Evolutionary conservation across 1,284 basidiomycete genomes (phyloP).

Genomic region (Microbotryum scabiosae): DNA sequence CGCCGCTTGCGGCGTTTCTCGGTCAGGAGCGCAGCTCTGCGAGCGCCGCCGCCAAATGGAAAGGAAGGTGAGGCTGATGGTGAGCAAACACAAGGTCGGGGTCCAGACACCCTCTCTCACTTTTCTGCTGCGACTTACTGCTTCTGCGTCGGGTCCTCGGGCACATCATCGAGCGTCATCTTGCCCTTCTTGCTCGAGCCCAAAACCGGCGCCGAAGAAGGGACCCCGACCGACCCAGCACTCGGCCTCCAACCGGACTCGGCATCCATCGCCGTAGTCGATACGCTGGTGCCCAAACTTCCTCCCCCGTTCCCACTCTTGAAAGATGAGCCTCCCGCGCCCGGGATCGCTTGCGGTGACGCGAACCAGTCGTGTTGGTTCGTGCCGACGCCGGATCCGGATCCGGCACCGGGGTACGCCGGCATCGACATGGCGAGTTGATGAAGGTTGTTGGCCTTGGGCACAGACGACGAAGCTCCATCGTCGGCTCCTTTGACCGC

Average conservation of each 20-base stretch:
- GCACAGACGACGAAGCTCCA: no score
- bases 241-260: slow-evolving; percentile 1
- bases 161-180: slow-evolving; percentile 22
- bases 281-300: neutral
- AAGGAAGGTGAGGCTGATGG: neutral
- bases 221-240: neutral
- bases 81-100: neutral
- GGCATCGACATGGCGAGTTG: slow-evolving; percentile 8
- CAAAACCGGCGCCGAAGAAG: slow-evolving; percentile 1
- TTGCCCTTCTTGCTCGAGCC: slow-evolving; percentile 8
- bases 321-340: neutral
- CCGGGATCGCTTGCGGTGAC: neutral
- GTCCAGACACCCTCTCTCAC: neutral
- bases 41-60: neutral
- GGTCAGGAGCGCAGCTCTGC: slow-evolving; percentile 2
- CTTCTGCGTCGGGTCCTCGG: slow-evolving; percentile 16
- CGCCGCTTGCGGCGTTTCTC: slow-evolving; percentile 69
- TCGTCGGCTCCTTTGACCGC: no score
- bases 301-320: neutral
- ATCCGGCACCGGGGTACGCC: neutral
- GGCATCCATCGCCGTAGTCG: neutral
- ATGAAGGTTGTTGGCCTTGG: neutral
- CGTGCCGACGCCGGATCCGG: neutral
- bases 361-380: neutral
- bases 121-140: slow-evolving; percentile 9